Base-by-base conservation (phyloP, 177 flowering plant genomes). In the Telopea speciosissima region DNA sequence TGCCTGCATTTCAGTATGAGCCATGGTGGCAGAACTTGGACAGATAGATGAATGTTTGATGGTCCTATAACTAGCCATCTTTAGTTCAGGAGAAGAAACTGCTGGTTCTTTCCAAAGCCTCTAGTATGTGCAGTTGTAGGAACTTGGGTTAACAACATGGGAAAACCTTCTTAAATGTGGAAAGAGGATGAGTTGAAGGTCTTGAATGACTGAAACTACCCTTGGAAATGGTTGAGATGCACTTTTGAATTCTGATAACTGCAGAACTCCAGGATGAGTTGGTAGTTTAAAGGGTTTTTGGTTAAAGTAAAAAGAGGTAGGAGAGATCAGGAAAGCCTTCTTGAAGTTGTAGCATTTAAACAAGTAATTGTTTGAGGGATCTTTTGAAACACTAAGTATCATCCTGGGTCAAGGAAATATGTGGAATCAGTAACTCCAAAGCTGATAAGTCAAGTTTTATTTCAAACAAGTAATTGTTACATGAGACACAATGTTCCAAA, bases 31-130 rank as follows among this genome's bases (percentile, higher is more conserved):
- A 63, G 67, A 19, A 21, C 31, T n/a, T 62, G 74, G 40, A 33
- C 8, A 36, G 9, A 36, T 0, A 10, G 82, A 44, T 45, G 75
- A 65, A 42, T 74, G 63, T 0, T 63, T 73, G 23, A 76, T 60
- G 40, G 76, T 63, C 31, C 79, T n/a, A 33, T 63, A 66, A 24
- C 40, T 69, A n/a, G 68, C 68, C 78, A 75, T 75, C 54, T 49
- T 16, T 19, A 49, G 19, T 49, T 49, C 54, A 49, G 54, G 54
- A 16, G 8, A 49, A 49, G 54, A 49, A 19, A 5, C 4, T 13
- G 1, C 17, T 49, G 19, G 19, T 8, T 49, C 54, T 49, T 12
- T 49, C 19, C 19, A 49, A 49, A 49, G 54, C 54, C 54, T 16
- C 19, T 10, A 49, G 1, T 49, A 49, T 8, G 8, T 16, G 19